These are phyloP conservation scores for Exophiala aquamarina DNA, from an alignment of 2,329 filamentous ascomycete genomes.

Conservation along the genomic window DNA sequence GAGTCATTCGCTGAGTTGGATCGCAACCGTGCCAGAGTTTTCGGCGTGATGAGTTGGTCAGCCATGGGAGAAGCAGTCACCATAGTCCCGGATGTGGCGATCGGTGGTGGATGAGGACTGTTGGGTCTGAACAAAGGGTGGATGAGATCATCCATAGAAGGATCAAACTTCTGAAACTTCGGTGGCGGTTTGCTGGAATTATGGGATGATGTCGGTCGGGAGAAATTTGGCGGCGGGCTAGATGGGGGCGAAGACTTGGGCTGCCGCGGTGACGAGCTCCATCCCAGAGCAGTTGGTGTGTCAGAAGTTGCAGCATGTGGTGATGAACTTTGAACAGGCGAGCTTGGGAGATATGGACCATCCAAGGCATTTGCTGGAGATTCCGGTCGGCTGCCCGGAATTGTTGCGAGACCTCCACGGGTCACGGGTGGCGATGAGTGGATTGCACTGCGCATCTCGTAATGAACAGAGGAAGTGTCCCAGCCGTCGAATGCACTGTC, in stretches of 20 bases:
- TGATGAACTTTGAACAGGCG: constrained; percentile 18
- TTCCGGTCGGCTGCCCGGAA: constrained; percentile 29
- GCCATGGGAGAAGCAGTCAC: constrained; percentile 57
- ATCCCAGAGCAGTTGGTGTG: constrained; percentile 13
- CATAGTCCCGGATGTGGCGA: constrained; percentile 53
- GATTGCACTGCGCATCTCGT: constrained; percentile 27
- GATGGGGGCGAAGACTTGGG: constrained; percentile 27
- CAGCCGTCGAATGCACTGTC: constrained; percentile 27
- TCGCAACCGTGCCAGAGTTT: constrained; percentile 37
- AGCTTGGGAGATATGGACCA: constrained; percentile 25
- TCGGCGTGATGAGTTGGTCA: constrained; percentile 50
- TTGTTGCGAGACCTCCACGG: constrained; percentile 26
- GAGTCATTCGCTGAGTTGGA: constrained; percentile 14
- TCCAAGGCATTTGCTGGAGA: constrained; percentile 27
- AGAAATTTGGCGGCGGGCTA: constrained; percentile 30
- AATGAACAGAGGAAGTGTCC: constrained; percentile 28
- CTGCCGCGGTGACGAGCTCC: constrained; percentile 23
- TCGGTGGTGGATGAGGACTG: constrained; percentile 53
- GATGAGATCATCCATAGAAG: constrained; percentile 51
- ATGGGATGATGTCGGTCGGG: constrained; percentile 26
- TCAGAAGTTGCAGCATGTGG: constrained; percentile 23
- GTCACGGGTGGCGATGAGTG: constrained; percentile 25
- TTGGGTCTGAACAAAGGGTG: constrained; percentile 59
- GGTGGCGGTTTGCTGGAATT: constrained; percentile 15
- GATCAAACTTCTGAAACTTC: constrained; percentile 11